Conservation (phyloP, 1,284 basidiomycete species). For the Phaffia rhodozyma region DNA sequence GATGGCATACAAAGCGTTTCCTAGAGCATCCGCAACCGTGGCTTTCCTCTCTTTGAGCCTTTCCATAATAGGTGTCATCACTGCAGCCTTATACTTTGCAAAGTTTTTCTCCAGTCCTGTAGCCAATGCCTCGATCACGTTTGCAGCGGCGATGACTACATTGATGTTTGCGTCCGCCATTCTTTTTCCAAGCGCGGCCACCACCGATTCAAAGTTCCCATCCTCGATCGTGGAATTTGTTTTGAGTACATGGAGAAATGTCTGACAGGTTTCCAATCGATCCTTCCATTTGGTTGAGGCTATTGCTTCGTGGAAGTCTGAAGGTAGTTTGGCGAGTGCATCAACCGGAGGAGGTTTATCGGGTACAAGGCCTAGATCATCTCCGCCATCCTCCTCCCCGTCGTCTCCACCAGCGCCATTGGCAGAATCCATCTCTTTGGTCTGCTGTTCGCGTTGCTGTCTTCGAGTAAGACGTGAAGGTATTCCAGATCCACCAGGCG, state of each 20-base stretch:
- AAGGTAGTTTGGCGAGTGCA: slow-evolving; percentile 60
- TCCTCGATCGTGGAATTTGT: slow-evolving; percentile 67
- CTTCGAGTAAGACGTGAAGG: slow-evolving; percentile 68
- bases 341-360: slow-evolving; percentile 68
- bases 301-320: slow-evolving; percentile 58
- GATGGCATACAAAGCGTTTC: slow-evolving; percentile 75
- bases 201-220: slow-evolving; percentile 58
- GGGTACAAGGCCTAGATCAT: slow-evolving; percentile 51
- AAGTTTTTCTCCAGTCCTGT: slow-evolving; percentile 67
- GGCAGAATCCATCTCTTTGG: slow-evolving; percentile 9
- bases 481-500: slow-evolving; percentile 66
- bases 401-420: slow-evolving; percentile 36
- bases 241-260: slow-evolving; percentile 60
- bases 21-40: slow-evolving; percentile 79
- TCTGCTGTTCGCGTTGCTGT: slow-evolving; percentile 53
- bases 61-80: slow-evolving; percentile 72
- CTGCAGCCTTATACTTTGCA: slow-evolving; percentile 57
- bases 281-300: slow-evolving; percentile 97
- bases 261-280: slow-evolving; percentile 81
- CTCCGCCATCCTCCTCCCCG: slow-evolving; percentile 28
- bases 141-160: slow-evolving; percentile 82
- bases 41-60: slow-evolving; percentile 90
- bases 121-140: slow-evolving; percentile 74
- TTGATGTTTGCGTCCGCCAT: slow-evolving; percentile 91
- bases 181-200: slow-evolving; percentile 57